These are phyloP conservation scores for Cordyceps javanica DNA, from an alignment of 2,329 filamentous ascomycete genomes.

Conservation along the genomic window DNA sequence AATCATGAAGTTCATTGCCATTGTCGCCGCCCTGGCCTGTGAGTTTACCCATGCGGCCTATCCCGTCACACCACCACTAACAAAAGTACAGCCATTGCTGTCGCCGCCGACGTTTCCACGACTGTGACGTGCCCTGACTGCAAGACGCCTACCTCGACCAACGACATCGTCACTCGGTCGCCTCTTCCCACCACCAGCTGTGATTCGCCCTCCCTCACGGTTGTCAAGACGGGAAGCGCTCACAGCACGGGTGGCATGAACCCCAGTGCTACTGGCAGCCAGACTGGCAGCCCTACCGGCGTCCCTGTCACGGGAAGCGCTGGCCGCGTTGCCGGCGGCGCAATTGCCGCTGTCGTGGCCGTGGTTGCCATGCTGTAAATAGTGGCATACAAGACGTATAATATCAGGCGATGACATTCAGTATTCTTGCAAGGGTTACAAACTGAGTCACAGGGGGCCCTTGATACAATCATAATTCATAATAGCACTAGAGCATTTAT, in stretches of 20 bases:
- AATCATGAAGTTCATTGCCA: conserved; percentile 9
- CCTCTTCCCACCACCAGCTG: conserved; percentile 13
- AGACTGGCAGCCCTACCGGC: background rate
- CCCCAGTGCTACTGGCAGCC: background rate
- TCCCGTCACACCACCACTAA: background rate
- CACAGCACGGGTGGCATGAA: conserved; percentile 15
- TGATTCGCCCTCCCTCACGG: conserved; percentile 9
- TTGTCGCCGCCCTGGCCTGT: conserved; percentile 8
- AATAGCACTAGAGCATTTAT: too few relatives aligned
- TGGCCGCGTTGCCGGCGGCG: background rate
- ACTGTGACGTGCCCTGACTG: conserved; percentile 13
- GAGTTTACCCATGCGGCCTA: background rate
- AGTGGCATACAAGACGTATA: background rate
- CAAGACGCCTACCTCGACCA: conserved; percentile 10
- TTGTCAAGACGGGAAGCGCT: background rate
- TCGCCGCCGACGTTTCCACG: background rate
- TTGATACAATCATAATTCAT: background rate
- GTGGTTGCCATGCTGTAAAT: background rate
- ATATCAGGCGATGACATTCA: background rate
- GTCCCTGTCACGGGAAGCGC: background rate
- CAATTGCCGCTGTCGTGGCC: background rate
- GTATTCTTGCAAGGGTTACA: background rate
- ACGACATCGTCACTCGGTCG: conserved; percentile 15
- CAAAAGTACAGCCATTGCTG: background rate
- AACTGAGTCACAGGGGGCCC: background rate